phyloP scores from a whole-genome alignment of 257 asterid species.

The Solanum pennellii region DNA sequence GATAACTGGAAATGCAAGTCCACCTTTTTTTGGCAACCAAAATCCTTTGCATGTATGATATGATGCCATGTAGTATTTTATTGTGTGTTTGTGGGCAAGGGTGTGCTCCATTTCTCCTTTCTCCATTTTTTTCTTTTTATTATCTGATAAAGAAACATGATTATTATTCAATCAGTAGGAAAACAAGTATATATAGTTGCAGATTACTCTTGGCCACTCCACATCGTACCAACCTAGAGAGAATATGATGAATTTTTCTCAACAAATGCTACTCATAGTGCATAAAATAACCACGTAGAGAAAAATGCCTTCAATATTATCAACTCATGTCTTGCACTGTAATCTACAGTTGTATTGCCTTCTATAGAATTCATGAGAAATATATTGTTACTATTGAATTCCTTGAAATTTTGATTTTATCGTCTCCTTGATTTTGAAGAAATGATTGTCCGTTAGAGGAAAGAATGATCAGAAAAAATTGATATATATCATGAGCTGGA shows the following conservation, averaged over 20 bases:
- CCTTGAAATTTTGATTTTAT: background rate
- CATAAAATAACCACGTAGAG: background rate
- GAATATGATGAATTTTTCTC: background rate
- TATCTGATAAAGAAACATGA: background rate
- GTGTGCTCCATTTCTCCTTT: background rate
- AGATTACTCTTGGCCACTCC: background rate
- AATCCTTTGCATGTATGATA: background rate
- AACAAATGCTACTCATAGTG: background rate
- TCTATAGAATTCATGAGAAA: background rate
- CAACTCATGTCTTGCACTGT: background rate
- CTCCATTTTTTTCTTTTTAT: background rate
- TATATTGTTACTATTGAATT: background rate
- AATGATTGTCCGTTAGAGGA: background rate
- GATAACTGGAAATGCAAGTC: background rate
- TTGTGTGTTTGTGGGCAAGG: background rate
- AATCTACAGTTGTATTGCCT: background rate
- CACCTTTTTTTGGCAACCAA: background rate
- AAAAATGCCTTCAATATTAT: background rate
- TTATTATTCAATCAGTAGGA: background rate
- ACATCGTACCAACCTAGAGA: background rate
- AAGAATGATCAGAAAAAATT: background rate
- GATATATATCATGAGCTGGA: background rate
- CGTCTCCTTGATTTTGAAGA: background rate
- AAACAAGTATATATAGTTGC: background rate
- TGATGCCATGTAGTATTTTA: background rate